A percentile compares a stretch with the other conserved stretches of the same genome.
Evolutionary conservation across 345 rosid species (phyloP).

Genomic region (Sonneratia alba): DNA sequence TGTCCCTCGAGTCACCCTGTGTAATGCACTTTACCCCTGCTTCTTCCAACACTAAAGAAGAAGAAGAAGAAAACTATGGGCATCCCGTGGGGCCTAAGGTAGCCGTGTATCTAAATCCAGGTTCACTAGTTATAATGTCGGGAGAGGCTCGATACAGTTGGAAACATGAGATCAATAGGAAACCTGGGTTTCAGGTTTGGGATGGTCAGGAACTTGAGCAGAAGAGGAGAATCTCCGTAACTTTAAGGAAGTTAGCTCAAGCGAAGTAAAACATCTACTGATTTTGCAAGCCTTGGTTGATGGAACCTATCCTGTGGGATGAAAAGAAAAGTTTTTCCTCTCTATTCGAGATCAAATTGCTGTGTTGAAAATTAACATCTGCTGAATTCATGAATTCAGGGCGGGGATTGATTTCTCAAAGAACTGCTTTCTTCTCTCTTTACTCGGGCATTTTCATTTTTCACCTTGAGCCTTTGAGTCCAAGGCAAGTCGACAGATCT

Average conservation of each 20-base stretch:
- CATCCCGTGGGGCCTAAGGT: constrained; percentile 11
- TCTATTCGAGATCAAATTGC: background rate
- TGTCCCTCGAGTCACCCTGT: constrained; percentile 76
- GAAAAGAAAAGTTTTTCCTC: background rate
- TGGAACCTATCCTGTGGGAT: too few relatives aligned
- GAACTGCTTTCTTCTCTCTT: too few relatives aligned
- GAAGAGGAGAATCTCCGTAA: constrained; percentile 59
- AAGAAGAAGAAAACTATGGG: background rate
- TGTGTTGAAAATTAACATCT: background rate
- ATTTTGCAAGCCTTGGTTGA: background rate
- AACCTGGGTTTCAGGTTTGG: constrained; percentile 80
- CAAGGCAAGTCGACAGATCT: too few relatives aligned
- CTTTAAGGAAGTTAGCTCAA: constrained; percentile 57
- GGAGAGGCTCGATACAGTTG: constrained; percentile 77
- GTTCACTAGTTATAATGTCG: constrained; percentile 73
- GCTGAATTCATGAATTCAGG: background rate
- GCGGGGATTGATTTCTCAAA: too few relatives aligned
- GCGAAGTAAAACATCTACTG: constrained; percentile 15
- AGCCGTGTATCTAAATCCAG: constrained; percentile 57
- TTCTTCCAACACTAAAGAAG: constrained; percentile 6
- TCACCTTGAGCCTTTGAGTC: too few relatives aligned
- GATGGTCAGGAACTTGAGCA: constrained; percentile 56
- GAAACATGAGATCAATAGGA: constrained; percentile 90
- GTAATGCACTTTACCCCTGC: constrained; percentile 65
- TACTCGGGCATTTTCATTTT: too few relatives aligned